Evolutionary conservation across 208 protist genomes (phyloP).

Genomic region (Leishmania lainsoni): DNA sequence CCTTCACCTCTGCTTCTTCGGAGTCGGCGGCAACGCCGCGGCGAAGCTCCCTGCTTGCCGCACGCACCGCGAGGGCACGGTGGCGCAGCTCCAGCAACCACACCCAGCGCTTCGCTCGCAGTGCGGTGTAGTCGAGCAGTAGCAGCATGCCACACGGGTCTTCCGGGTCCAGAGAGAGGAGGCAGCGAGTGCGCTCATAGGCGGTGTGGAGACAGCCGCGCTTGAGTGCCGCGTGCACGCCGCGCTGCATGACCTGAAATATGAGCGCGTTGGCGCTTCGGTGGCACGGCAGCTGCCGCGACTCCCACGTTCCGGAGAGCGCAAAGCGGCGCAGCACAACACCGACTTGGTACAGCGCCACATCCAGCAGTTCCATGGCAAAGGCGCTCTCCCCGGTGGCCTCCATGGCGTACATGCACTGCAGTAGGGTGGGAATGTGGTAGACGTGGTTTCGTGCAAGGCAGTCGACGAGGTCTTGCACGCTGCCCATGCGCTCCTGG

Average conservation of each 20-base stretch:
- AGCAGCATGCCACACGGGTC: slow-evolving; percentile 72
- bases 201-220: slow-evolving; percentile 76
- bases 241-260: slow-evolving; percentile 55
- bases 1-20: slow-evolving; percentile 4
- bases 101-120: slow-evolving; percentile 76
- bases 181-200: slow-evolving; percentile 63
- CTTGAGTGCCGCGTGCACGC: slow-evolving; percentile 69
- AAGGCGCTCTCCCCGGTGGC: slow-evolving; percentile 57
- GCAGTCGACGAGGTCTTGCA: slow-evolving; percentile 63
- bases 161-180: slow-evolving; percentile 76
- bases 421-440: slow-evolving; percentile 83
- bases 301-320: slow-evolving; percentile 56
- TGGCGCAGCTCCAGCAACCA: slow-evolving; percentile 76
- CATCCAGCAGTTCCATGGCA: slow-evolving; percentile 66
- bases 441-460: slow-evolving; percentile 55
- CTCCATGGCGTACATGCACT: slow-evolving; percentile 61
- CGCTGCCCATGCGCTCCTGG: slow-evolving; percentile 28
- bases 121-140: slow-evolving; percentile 77
- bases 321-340: slow-evolving; percentile 62
- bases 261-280: slow-evolving; percentile 49
- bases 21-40: not conserved
- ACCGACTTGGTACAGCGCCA: slow-evolving; percentile 82
- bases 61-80: slow-evolving; percentile 9
- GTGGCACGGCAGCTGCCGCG: slow-evolving; percentile 45
- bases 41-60: not conserved